phyloP scores from a whole-genome alignment of 2,329 filamentous ascomycete genomes.

The Colletotrichum destructivum region DNA sequence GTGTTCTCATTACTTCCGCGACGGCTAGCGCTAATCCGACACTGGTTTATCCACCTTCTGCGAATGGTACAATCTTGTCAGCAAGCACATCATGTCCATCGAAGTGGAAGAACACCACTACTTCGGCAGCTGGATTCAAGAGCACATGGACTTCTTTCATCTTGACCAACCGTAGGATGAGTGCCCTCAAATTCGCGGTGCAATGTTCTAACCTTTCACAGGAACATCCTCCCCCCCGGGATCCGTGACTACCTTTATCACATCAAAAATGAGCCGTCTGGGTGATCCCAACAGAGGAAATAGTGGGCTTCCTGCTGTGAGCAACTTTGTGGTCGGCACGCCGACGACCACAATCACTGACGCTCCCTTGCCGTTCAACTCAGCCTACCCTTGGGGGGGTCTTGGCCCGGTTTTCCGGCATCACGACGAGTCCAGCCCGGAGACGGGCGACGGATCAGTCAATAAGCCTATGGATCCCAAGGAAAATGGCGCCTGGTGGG shows the following conservation, averaged over 20 bases:
- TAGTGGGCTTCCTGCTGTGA: not conserved
- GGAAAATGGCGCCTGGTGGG: slow-evolving; percentile 12
- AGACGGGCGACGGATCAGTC: not conserved
- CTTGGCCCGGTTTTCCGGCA: slow-evolving; percentile 55
- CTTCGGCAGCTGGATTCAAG: not conserved
- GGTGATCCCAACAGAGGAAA: not conserved
- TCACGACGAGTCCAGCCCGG: slow-evolving; percentile 48
- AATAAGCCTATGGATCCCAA: not conserved
- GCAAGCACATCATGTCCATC: slow-evolving; percentile 11
- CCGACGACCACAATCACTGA: slow-evolving; percentile 35
- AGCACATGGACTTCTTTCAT: slow-evolving; percentile 15
- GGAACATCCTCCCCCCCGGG: slow-evolving; percentile 5
- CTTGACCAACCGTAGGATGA: slow-evolving; percentile 9
- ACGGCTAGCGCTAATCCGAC: slow-evolving; percentile 23
- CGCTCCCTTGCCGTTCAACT: slow-evolving; percentile 47
- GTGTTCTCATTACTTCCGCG: slow-evolving; percentile 19
- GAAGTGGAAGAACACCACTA: slow-evolving; percentile 33
- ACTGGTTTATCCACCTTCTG: slow-evolving; percentile 3
- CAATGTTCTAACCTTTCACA: slow-evolving; percentile 1
- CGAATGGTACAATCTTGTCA: not conserved
- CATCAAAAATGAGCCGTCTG: slow-evolving; percentile 25
- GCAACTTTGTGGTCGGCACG: not conserved
- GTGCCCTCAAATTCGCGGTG: not conserved
- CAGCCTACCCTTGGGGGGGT: slow-evolving; percentile 56
- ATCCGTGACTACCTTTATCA: slow-evolving; percentile 31